Percentiles rank a stretch among this genome's conserved stretches.
These are phyloP conservation scores for Austroboletus novae-zelandiae DNA, from an alignment of 1,284 basidiomycete species.

Conservation along the genomic window DNA sequence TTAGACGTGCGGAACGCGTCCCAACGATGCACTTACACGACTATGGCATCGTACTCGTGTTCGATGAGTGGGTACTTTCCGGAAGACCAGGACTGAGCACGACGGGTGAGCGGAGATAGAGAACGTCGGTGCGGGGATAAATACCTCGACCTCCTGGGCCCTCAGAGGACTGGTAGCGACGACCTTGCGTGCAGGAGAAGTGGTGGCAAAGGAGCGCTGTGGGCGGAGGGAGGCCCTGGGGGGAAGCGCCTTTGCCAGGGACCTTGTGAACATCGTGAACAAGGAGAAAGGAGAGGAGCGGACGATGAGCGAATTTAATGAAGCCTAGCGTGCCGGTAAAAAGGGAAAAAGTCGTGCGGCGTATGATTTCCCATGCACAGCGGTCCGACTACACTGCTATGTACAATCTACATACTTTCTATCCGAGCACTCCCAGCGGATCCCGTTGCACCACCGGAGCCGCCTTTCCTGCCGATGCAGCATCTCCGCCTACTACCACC, in stretches of 20 bases:
- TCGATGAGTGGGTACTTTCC: conserved; percentile 96
- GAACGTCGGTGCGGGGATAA: conserved; percentile 13
- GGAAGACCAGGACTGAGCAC: conserved; percentile 63
- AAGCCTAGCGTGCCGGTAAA: conserved; percentile 1
- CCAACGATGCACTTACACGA: conserved; percentile 69
- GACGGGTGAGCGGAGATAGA: conserved; percentile 10
- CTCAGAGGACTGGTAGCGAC: conserved; percentile 77
- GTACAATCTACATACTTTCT: conserved; percentile 4
- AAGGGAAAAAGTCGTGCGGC: background rate
- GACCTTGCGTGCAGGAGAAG: conserved; percentile 57
- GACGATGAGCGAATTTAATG: conserved; percentile 10
- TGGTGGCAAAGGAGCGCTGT: conserved; percentile 60
- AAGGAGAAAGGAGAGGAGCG: background rate
- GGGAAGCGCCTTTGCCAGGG: conserved; percentile 41
- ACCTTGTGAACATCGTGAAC: conserved; percentile 31
- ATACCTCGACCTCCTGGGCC: conserved; percentile 82
- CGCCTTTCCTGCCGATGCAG: conserved; percentile 34
- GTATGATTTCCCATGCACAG: conserved; percentile 26
- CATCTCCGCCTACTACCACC: conserved; percentile 31
- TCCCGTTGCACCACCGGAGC: conserved; percentile 41
- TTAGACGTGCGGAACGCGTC: conserved; percentile 9
- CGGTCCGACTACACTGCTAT: too few relatives aligned
- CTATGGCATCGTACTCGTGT: conserved; percentile 96
- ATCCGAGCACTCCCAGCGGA: conserved; percentile 59
- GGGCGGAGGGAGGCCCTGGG: conserved; percentile 46